These are phyloP conservation scores for Boletus fagicola DNA, from an alignment of 768 basidiomycete species.

Conservation along the genomic window DNA sequence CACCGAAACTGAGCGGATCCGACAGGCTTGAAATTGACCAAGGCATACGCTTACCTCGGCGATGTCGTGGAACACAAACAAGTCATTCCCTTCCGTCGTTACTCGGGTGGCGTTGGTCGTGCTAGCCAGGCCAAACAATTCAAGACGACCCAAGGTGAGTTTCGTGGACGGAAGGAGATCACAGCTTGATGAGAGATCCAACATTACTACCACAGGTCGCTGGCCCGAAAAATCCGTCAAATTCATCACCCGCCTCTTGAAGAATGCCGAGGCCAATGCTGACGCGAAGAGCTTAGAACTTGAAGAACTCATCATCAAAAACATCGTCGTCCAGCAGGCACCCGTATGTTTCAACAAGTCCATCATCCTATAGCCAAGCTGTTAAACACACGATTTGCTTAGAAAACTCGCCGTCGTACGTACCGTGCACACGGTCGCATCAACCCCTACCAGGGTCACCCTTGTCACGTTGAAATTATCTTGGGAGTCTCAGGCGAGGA, in stretches of 20 bases:
- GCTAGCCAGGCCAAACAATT: constrained; percentile 95
- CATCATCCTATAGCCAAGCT: background rate
- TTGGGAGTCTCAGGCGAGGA: constrained; percentile 74
- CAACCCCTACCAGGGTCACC: constrained; percentile 99
- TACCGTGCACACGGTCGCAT: constrained; percentile 98
- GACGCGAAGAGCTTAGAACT: constrained; percentile 94
- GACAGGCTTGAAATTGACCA: constrained; percentile 85
- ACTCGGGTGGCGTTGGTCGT: constrained; percentile 92
- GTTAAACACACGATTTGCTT: constrained; percentile 1
- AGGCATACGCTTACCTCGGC: constrained; percentile 92
- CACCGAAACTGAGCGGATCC: constrained; percentile 1
- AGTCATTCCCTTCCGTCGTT: constrained; percentile 94
- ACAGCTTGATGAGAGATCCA: background rate
- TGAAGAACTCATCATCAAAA: constrained; percentile 92
- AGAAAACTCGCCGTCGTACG: constrained; percentile 99
- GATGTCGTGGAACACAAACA: constrained; percentile 97
- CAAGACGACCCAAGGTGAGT: constrained; percentile 91
- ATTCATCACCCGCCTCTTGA: constrained; percentile 90
- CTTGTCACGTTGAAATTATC: constrained; percentile 95
- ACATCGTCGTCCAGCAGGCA: constrained; percentile 97
- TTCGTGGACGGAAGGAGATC: background rate
- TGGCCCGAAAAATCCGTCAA: constrained; percentile 99
- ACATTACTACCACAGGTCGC: constrained; percentile 62
- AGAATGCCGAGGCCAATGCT: constrained; percentile 99
- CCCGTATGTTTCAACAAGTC: constrained; percentile 58